Conservation (phyloP, 176 grass and related monocot species). For the Rhynchospora breviuscula region DNA sequence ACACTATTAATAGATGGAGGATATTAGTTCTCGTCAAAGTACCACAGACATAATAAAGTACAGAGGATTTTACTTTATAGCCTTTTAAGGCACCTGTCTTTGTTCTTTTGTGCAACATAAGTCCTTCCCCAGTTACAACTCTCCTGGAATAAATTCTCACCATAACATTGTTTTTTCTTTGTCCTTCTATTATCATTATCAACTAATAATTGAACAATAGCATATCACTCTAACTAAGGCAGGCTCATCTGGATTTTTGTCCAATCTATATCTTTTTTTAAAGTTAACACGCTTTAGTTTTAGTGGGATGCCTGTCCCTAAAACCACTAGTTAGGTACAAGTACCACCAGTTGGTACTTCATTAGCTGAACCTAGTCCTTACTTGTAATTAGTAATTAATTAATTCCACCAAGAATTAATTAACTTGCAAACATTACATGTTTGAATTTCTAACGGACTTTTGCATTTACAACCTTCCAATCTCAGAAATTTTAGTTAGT, state of each 20-base stretch:
- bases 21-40: neutral
- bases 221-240: neutral
- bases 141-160: neutral
- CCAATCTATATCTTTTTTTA: neutral
- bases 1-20: neutral
- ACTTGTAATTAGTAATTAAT: neutral
- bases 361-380: conserved; percentile 15
- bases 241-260: neutral
- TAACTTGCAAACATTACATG: neutral
- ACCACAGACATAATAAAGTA: neutral
- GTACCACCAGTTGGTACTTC: conserved; percentile 25
- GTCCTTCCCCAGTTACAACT: neutral
- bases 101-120: neutral
- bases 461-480: neutral
- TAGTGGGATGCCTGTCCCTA: conserved; percentile 1
- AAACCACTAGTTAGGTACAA: neutral
- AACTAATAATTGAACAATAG: neutral
- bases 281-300: neutral
- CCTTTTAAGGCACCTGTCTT: neutral
- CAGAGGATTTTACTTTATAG: neutral
- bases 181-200: neutral
- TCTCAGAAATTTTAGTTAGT: neutral
- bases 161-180: neutral
- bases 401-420: neutral
- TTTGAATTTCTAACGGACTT: neutral